A percentile compares a stretch with the other conserved stretches of the same genome.
Evolutionary conservation across 1,139 yeast genomes (phyloP).

Genomic region (Geotrichum fermentans): DNA sequence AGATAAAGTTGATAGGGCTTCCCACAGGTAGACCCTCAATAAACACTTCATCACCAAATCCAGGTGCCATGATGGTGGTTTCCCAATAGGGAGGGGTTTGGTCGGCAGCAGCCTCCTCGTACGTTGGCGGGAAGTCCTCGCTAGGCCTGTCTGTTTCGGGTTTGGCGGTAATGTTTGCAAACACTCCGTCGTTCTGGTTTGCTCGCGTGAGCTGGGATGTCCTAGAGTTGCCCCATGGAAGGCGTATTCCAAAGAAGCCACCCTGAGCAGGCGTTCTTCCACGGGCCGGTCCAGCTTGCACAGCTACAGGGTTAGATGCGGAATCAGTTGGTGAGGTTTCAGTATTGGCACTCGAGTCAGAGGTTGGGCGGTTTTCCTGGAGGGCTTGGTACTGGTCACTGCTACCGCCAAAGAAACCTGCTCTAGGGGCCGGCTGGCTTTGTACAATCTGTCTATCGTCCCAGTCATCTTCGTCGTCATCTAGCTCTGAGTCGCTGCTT

Average conservation of each 20-base stretch:
- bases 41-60: constrained; percentile 78
- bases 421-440: constrained; percentile 3
- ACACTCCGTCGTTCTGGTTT: constrained; percentile 76
- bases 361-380: constrained; percentile 10
- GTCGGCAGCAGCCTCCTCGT: constrained; percentile 94
- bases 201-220: constrained; percentile 34
- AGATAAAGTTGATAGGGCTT: constrained; percentile 72
- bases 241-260: constrained; percentile 15
- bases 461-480: constrained; percentile 25
- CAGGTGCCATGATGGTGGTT: constrained; percentile 76
- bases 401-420: constrained; percentile 4
- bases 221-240: neutral
- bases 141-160: constrained; percentile 43
- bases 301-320: neutral
- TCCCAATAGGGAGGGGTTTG: constrained; percentile 98
- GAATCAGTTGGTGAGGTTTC: constrained; percentile 3
- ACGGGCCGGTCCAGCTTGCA: too few species aligned
- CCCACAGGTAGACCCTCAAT: constrained; percentile 98
- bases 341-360: neutral
- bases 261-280: neutral
- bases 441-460: constrained; percentile 23
- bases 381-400: constrained; percentile 15
- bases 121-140: constrained; percentile 72
- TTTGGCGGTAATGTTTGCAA: constrained; percentile 83
- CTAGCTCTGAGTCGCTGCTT: constrained; percentile 21